Evolutionary conservation across 495 filamentous ascomycete species (phyloP), one percentile per base, ranked within the genome.

Genomic region (Trichocladium uniseriatum): DNA sequence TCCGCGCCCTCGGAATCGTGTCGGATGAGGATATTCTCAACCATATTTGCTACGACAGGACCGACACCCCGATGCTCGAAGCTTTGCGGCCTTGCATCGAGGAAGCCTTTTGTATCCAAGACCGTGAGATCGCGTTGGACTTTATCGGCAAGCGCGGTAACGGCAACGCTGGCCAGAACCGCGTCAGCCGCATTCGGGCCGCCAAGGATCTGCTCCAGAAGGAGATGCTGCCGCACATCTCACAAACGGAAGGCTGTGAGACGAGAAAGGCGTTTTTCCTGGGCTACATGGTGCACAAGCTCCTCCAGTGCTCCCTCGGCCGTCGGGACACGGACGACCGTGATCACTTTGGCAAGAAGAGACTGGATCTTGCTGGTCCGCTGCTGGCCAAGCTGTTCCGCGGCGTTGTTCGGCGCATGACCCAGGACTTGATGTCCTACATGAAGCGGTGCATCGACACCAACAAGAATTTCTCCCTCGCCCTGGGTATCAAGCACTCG

Each of bases 321-420:
- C 83, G 94, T 46, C 80, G 86, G 38, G 94, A 96, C 59, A 84
- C 86, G 15, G 92, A 99, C 56, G 92, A 99, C 60, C 86, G 92
- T 69, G 92, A 99, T 71, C 94, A 99, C 64, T 97, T 99, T 55
- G 92, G 92, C 58, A 97, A 97, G 77, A 99, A 99, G 74, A 81
- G 92, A 51, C 75, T 99, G 21, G 92, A 99, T 69, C 74, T 99
- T 57, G 92, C 94, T 54, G 92, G 92, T 44, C 92, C 94, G 22
- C 75, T 99, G 35, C 76, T 99, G 35, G 91, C 92, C 20, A 89
- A 86, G 57, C 77, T 99, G 32, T 99, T 99, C 77, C 79, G 94
- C 24, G 79, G 79, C 37, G 77, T 95, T 40, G 92, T 92, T 61
- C 79, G 85, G 16, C 86, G 89, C 56, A 77, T 97, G 45, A 90